Base-by-base conservation (phyloP, 768 basidiomycete species). In the Boletus pseudopeckii region DNA sequence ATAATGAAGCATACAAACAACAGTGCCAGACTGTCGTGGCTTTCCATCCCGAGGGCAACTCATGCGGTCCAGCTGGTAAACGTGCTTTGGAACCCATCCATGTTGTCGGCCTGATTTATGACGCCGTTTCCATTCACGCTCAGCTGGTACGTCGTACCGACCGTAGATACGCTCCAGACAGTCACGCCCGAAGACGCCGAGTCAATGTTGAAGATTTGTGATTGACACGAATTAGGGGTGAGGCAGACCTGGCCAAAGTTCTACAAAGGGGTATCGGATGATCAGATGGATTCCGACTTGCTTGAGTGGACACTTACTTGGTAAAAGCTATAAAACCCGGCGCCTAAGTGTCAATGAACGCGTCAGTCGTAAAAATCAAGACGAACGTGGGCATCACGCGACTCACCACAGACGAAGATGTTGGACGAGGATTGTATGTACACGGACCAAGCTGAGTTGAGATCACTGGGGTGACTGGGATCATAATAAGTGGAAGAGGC, bases 261-360 rank as follows among this genome's bases (percentile, higher is more conserved):
- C 70, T 79, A 57, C 37, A 11, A 32, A 20, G 14, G n/a, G 46
- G 47, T 8, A 26, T 11, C n/a, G 18, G 8, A 40, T 17, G 36
- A n/a, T 44, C n/a, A 48, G 26, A 24, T 36, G 28, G 15, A 15
- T 20, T 32, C 4, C n/a, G 20, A 33, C 1, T 34, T 4, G 1
- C 13, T 18, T 15, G 11, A n/a, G 7, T 7, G 17, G 33, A 30
- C 4, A 46, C 64, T 48, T 52, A 70, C 77, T 49, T 67, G 65
- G 73, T 71, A 81, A 66, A 81, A 81, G 62, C 69, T 76, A 64
- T 81, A 81, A 38, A 77, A 64, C 0, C 79, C 79, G 0, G 75
- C 80, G 34, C 79, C 75, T 76, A 39, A 13, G n/a, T 7, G n/a
- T n/a, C n/a, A n/a, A n/a, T n/a, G 44, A 30, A 26, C 9, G 18